Evolutionary conservation across 1,139 yeast species (phyloP).

Genomic region (Pneumocystis wakefieldiae): DNA sequence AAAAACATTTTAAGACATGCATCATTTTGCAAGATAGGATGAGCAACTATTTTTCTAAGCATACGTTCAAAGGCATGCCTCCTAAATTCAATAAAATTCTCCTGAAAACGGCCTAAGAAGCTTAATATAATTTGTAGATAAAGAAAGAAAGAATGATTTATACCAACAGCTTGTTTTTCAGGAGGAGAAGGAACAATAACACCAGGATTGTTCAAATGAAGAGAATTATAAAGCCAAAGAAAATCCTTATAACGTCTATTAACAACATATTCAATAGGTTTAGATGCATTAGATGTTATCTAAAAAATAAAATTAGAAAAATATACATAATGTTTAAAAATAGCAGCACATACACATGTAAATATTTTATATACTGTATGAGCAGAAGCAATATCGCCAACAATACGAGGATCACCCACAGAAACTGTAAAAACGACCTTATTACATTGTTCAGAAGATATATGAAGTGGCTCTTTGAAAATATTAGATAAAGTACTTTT

Average conservation of each 20-base stretch:
- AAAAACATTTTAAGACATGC: constrained; percentile 65
- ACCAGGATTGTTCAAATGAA: constrained; percentile 79
- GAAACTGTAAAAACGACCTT: constrained; percentile 37
- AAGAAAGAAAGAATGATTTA: constrained; percentile 20
- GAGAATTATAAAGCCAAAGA: constrained; percentile 75
- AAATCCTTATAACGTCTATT: constrained; percentile 72
- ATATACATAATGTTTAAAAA: constrained; percentile 13
- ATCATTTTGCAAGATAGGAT: constrained; percentile 47
- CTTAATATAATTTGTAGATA: background rate
- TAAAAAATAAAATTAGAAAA: background rate
- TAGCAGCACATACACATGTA: constrained; percentile 25
- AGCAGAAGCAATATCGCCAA: constrained; percentile 77
- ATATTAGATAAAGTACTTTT: background rate
- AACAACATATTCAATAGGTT: constrained; percentile 34
- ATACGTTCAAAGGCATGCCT: constrained; percentile 75
- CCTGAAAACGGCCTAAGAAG: constrained; percentile 32
- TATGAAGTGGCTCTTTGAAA: constrained; percentile 1
- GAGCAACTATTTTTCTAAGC: constrained; percentile 53
- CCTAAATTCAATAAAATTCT: constrained; percentile 75
- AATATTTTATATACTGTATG: constrained; percentile 77
- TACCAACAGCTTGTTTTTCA: constrained; percentile 80
- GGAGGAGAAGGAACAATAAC: constrained; percentile 93
- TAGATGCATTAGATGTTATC: constrained; percentile 30
- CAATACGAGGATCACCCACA: constrained; percentile 84
- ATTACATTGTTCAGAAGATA: constrained; percentile 13